These are phyloP conservation scores for Pythium apleroticum DNA, from an alignment of 352 stramenopile species.

Conservation along the genomic window DNA sequence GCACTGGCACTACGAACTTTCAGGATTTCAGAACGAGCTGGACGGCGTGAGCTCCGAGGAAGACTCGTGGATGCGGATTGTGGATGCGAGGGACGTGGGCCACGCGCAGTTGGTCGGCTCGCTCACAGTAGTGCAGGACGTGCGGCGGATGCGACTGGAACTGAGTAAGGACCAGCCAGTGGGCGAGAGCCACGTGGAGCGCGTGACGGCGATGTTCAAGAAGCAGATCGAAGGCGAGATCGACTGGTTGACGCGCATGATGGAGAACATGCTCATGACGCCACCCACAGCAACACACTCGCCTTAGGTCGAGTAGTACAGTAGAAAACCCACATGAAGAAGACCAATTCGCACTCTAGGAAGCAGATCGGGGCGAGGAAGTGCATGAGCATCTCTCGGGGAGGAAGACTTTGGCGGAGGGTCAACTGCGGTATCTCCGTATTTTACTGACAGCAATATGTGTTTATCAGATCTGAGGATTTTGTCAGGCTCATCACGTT, in stretches of 20 bases:
- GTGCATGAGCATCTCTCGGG: no score
- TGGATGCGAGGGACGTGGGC: slow-evolving; percentile 10
- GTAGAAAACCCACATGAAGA: no score
- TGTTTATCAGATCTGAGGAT: no score
- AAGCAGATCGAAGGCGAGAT: slow-evolving; percentile 14
- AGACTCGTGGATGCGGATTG: slow-evolving; percentile 20
- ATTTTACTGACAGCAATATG: no score
- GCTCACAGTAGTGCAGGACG: slow-evolving; percentile 18
- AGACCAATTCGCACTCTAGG: no score
- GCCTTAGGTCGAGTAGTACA: background rate
- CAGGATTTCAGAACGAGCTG: slow-evolving; percentile 10
- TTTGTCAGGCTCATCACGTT: no score
- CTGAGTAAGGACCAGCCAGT: background rate
- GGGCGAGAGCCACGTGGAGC: background rate
- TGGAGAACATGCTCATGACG: slow-evolving; percentile 8
- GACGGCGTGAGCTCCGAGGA: slow-evolving; percentile 6
- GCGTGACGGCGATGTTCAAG: slow-evolving; percentile 12
- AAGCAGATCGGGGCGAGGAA: no score
- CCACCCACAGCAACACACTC: background rate
- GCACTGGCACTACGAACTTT: slow-evolving; percentile 3
- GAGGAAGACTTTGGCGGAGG: no score
- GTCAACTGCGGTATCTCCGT: no score
- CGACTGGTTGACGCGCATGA: slow-evolving; percentile 1
- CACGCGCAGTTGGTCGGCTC: background rate
- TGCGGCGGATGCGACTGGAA: slow-evolving; percentile 3